These are phyloP conservation scores for Scheffersomyces titani DNA, from an alignment of 1,139 yeast genomes.

Conservation along the genomic window DNA sequence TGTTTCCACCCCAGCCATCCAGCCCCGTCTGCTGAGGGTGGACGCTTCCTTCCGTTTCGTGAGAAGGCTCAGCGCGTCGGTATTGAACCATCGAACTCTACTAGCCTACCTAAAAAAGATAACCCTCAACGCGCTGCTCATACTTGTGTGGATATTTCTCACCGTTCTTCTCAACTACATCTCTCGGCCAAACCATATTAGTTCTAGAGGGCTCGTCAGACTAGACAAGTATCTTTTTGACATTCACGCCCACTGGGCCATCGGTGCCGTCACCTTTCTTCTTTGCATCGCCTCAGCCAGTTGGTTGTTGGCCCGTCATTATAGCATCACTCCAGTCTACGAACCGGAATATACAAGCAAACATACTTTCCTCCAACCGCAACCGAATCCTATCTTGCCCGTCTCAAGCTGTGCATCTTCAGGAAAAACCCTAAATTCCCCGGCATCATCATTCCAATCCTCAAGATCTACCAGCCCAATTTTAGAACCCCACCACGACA, in stretches of 20 bases:
- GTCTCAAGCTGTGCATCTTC: neutral
- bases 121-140: conserved; percentile 2
- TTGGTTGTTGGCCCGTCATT: conserved; percentile 4
- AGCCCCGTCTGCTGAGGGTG: neutral
- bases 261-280: conserved; percentile 6
- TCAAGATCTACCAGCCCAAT: neutral
- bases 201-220: conserved; percentile 3
- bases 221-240: conserved; percentile 6
- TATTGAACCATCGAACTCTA: conserved; percentile 5
- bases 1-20: neutral
- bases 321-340: neutral
- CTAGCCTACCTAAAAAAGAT: conserved; percentile 1
- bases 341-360: neutral
- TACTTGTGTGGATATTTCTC: conserved; percentile 5
- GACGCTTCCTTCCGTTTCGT: neutral
- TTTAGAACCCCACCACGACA: neutral
- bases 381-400: neutral
- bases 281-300: conserved; percentile 6
- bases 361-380: neutral
- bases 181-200: conserved; percentile 4
- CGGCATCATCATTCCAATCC: neutral
- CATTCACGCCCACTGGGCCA: neutral
- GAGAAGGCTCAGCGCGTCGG: neutral
- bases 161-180: conserved; percentile 4
- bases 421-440: neutral